Conservation (phyloP, 1,139 yeast species). For the Pichia sp. region DNA sequence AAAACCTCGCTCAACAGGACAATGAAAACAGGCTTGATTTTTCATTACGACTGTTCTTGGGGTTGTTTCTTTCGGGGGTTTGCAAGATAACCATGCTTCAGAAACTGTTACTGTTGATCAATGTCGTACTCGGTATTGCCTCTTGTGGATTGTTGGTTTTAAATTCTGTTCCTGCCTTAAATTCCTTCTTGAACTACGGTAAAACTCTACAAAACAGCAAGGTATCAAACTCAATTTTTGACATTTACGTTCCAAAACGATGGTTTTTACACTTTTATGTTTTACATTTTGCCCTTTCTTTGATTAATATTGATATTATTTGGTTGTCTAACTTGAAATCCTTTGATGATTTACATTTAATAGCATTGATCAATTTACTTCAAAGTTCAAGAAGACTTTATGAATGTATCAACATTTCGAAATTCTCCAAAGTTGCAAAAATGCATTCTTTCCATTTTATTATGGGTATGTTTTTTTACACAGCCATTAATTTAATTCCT, state of each 20-base stretch:
- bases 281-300: constrained; percentile 23
- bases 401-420: constrained; percentile 54
- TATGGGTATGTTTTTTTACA: constrained; percentile 66
- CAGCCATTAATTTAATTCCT: constrained; percentile 34
- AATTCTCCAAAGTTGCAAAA: constrained; percentile 42
- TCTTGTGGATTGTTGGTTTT: constrained; percentile 20
- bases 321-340: background rate
- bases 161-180: constrained; percentile 14
- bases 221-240: constrained; percentile 8
- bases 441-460: constrained; percentile 75
- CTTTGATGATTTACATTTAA: constrained; percentile 4
- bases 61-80: too few species aligned
- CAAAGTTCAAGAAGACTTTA: constrained; percentile 62
- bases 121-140: constrained; percentile 14
- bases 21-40: too few species aligned
- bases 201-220: constrained; percentile 20
- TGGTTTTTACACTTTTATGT: constrained; percentile 47
- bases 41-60: too few species aligned
- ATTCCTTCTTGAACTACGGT: constrained; percentile 26
- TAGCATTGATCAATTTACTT: constrained; percentile 34
- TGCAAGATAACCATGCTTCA: too few species aligned
- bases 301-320: constrained; percentile 1
- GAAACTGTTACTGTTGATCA: too few species aligned
- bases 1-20: too few species aligned
- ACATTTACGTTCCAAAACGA: constrained; percentile 41